phyloP scores from a whole-genome alignment of 192 early-diverging fungal genomes.

The Coemansia umbellata region DNA sequence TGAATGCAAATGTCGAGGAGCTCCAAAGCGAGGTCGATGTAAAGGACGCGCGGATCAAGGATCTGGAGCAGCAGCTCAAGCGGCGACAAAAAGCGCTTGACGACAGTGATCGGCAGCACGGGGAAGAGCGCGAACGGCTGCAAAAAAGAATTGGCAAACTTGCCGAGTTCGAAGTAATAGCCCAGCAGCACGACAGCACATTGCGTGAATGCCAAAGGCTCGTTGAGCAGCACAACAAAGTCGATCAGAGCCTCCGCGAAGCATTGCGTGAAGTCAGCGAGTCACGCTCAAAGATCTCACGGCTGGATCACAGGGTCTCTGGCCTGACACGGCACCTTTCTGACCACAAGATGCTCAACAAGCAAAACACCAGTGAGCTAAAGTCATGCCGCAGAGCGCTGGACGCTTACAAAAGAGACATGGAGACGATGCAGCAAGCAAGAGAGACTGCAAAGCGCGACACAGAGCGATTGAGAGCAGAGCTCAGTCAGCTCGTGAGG shows the following conservation, averaged over 20 bases:
- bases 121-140: background rate
- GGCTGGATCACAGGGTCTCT: conserved; percentile 20
- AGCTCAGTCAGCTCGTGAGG: conserved; percentile 21
- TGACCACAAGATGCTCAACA: conserved; percentile 28
- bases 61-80: conserved; percentile 5
- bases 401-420: conserved; percentile 23
- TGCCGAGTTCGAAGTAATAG: too few species aligned
- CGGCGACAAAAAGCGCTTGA: conserved; percentile 6
- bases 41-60: too few species aligned
- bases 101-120: background rate
- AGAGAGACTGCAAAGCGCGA: conserved; percentile 13
- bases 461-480: conserved; percentile 9
- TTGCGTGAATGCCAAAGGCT: conserved; percentile 11
- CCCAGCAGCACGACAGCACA: background rate
- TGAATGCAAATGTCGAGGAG: too few species aligned
- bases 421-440: conserved; percentile 21
- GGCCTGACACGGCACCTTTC: conserved; percentile 17
- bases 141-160: too few species aligned
- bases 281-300: conserved; percentile 29
- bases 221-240: conserved; percentile 31
- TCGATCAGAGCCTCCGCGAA: conserved; percentile 33
- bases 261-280: conserved; percentile 35
- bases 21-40: too few species aligned
- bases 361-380: conserved; percentile 26
- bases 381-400: conserved; percentile 15